Evolutionary conservation across 371 early-diverging fungal genomes (phyloP), one percentile per base, ranked within the genome.

Genomic region (Mucor piriformis): DNA sequence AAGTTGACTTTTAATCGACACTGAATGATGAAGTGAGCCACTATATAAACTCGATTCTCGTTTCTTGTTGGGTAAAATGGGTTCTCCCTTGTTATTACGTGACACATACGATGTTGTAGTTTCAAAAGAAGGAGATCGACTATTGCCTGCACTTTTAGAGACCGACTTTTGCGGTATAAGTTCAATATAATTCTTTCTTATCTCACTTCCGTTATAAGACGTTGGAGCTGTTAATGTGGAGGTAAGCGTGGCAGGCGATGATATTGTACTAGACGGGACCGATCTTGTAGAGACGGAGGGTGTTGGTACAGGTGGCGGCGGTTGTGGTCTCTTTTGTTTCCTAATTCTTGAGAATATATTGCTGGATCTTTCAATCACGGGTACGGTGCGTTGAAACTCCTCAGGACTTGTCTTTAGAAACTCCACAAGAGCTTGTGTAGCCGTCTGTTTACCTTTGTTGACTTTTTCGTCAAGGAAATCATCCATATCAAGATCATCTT

Each of bases 321-420:
- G 46, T 24, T 21, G 42, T 13, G n/a, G 50, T 38, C 57, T 38
- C 18, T 61, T 69, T 20, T 53, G 63, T 24, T 66, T 77, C 38
- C 70, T 55, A 18, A 73, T 72, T 34, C 70, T 64, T 27, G 67
- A 67, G 46, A 75, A 75, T 24, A 69, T 40, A 25, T 56, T 61
- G 18, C 58, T 42, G 4, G 69, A 66, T 42, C 62, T 60, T 27
- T 72, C 70, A 25, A 62, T 60, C 8, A 29, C 42, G 10, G 43
- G 20, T 0, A 42, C 24, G 21, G 24, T 44, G 23, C 67, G 61
- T 44, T 72, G 79, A 40, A 79, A 74, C 44, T 79, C 79, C 61
- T 79, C 79, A 35, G 79, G 79, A 33, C 79, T 73, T 16, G 69
- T 77, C 44, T 75, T 76, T 21, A 79, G 61, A 49, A 79, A 79